phyloP scores from a whole-genome alignment of 163 green algal species.

The Chloroidium sp. region DNA sequence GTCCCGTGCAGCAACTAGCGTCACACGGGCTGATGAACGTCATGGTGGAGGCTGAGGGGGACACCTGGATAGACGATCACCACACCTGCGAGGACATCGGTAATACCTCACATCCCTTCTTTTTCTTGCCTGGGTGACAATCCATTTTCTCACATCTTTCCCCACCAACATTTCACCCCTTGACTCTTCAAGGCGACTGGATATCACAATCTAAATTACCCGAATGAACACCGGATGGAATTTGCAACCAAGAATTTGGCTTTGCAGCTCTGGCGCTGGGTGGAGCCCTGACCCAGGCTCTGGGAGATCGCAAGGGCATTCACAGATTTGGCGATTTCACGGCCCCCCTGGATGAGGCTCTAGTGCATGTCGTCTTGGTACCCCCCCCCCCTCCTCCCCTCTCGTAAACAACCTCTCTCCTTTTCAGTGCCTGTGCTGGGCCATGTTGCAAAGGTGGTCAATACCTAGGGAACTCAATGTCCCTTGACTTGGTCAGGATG shows the following conservation, averaged over 20 bases:
- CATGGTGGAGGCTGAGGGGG: conserved; percentile 67
- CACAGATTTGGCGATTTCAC: conserved; percentile 92
- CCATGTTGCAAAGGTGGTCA: too few species aligned
- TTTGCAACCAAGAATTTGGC: not conserved
- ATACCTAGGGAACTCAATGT: too few species aligned
- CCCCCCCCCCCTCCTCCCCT: too few species aligned
- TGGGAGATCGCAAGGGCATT: conserved; percentile 91
- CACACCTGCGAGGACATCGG: conserved; percentile 98
- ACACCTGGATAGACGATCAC: conserved; percentile 99
- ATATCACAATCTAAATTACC: too few species aligned
- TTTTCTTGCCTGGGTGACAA: too few species aligned
- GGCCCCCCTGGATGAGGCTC: conserved; percentile 90
- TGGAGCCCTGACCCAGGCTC: conserved; percentile 66
- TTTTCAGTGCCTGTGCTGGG: too few species aligned
- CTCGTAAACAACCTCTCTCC: too few species aligned
- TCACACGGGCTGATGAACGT: conserved; percentile 91
- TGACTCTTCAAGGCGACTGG: too few species aligned
- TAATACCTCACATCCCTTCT: not conserved
- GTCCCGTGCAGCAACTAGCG: conserved; percentile 69
- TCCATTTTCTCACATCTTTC: too few species aligned
- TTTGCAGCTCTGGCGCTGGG: conserved; percentile 64
- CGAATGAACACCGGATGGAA: too few species aligned
- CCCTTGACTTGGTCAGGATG: too few species aligned
- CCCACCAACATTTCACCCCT: too few species aligned
- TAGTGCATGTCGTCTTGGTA: conserved; percentile 91